phyloP scores from a whole-genome alignment of 164 flowering plant genomes.

The Tetrastigma voinierianum region DNA sequence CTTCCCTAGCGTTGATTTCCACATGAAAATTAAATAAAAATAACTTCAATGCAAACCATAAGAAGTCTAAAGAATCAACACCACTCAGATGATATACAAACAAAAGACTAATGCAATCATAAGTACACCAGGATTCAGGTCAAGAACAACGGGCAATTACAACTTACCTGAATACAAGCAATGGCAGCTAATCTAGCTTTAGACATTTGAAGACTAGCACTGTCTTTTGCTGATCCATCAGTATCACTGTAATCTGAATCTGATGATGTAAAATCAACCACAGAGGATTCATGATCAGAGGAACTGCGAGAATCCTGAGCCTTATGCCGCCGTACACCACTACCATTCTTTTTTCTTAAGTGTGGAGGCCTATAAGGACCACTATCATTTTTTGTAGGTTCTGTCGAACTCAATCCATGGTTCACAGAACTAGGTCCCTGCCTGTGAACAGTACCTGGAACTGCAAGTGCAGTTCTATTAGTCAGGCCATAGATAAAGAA shows the following conservation, averaged over 20 bases:
- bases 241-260: slow-evolving; percentile 97
- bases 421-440: slow-evolving; percentile 26
- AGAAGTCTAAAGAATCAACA: background rate
- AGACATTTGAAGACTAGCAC: slow-evolving; percentile 36
- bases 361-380: slow-evolving; percentile 91
- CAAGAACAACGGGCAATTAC: background rate
- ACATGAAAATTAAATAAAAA: background rate
- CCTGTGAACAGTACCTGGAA: slow-evolving; percentile 17
- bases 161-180: slow-evolving; percentile 72
- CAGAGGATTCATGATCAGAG: slow-evolving; percentile 40
- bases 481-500: slow-evolving; percentile 69
- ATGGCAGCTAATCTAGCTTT: slow-evolving; percentile 85
- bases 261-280: slow-evolving; percentile 50
- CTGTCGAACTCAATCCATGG: slow-evolving; percentile 17
- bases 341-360: slow-evolving; percentile 56
- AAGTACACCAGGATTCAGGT: background rate
- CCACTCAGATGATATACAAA: background rate
- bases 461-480: slow-evolving; percentile 25
- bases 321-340: slow-evolving; percentile 22
- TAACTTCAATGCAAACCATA: background rate
- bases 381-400: slow-evolving; percentile 28
- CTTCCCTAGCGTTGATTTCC: background rate
- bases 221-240: slow-evolving; percentile 55
- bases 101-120: background rate
- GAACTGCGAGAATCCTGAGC: slow-evolving; percentile 27